phyloP scores from a whole-genome alignment of 2,329 filamentous ascomycete species.

The Colletotrichum sp. region DNA sequence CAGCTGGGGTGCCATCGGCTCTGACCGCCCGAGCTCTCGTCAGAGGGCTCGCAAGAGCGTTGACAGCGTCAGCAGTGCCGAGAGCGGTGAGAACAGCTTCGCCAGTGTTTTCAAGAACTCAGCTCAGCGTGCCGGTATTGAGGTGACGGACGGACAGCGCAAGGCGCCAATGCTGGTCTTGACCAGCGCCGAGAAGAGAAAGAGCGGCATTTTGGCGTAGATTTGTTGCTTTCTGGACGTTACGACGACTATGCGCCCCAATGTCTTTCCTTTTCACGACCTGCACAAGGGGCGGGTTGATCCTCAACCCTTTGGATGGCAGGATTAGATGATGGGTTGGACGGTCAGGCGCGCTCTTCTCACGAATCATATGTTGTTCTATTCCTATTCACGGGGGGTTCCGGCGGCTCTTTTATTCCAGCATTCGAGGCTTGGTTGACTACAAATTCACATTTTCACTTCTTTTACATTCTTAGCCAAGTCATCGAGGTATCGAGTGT shows the following conservation, averaged over 20 bases:
- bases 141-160: slow-evolving; percentile 68
- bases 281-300: slow-evolving; percentile 20
- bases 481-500: slow-evolving; percentile 1
- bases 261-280: slow-evolving; percentile 24
- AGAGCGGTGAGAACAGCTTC: slow-evolving; percentile 62
- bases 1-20: slow-evolving; percentile 81
- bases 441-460: slow-evolving; percentile 19
- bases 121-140: slow-evolving; percentile 56
- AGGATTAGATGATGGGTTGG: slow-evolving; percentile 22
- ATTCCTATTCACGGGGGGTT: slow-evolving; percentile 1
- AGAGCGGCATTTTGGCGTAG: slow-evolving; percentile 54
- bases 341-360: slow-evolving; percentile 7
- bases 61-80: slow-evolving; percentile 70
- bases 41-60: slow-evolving; percentile 68
- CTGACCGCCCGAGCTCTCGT: slow-evolving; percentile 77
- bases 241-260: slow-evolving; percentile 23
- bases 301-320: slow-evolving; percentile 4
- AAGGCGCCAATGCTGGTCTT: slow-evolving; percentile 88
- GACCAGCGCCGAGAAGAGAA: slow-evolving; percentile 89
- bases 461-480: slow-evolving; percentile 17
- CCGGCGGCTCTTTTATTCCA: slow-evolving; percentile 15
- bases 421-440: slow-evolving; percentile 20
- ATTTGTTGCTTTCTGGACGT: slow-evolving; percentile 8
- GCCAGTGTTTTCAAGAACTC: slow-evolving; percentile 70
- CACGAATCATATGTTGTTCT: slow-evolving; percentile 20